phyloP scores from a whole-genome alignment of 2,329 filamentous ascomycete genomes.

The Pyrenophora teres region DNA sequence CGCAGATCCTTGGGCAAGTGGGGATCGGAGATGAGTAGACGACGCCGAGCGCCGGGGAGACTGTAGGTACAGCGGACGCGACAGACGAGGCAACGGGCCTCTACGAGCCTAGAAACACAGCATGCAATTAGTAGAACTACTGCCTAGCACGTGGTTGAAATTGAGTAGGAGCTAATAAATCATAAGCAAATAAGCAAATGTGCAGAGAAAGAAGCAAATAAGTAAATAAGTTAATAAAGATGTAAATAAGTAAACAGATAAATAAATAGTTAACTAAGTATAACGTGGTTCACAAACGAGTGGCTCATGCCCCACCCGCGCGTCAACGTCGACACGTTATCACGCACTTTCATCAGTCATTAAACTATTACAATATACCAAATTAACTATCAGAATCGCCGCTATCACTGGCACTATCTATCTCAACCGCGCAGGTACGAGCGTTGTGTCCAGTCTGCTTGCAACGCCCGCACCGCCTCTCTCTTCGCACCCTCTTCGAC shows the following conservation, averaged over 20 bases:
- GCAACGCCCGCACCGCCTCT: conserved; percentile 15
- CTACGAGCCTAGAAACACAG: conserved; percentile 18
- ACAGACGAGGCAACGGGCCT: conserved; percentile 17
- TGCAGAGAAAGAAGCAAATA: too few species aligned
- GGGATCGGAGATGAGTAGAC: conserved; percentile 10
- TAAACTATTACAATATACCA: too few species aligned
- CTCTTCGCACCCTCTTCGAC: conserved; percentile 11
- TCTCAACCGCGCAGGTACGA: conserved; percentile 6
- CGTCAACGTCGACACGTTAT: background rate
- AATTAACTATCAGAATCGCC: background rate
- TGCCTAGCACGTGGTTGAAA: background rate
- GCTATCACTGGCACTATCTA: conserved; percentile 11
- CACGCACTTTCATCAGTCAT: too few species aligned
- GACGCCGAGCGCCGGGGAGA: conserved; percentile 18
- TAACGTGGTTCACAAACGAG: conserved; percentile 10
- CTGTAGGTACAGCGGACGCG: conserved; percentile 16
- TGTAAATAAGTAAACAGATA: too few species aligned
- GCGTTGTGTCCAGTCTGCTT: conserved; percentile 12
- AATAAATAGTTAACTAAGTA: too few species aligned
- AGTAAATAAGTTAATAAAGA: too few species aligned
- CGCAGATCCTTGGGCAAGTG: conserved; percentile 26
- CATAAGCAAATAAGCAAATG: too few species aligned
- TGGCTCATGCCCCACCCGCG: background rate
- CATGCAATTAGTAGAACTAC: background rate
- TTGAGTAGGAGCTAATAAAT: too few species aligned